Evolutionary conservation across 805 yeast species (phyloP), one percentile per base, ranked within the genome.

Genomic region (Metschnikowia santaceciliae): DNA sequence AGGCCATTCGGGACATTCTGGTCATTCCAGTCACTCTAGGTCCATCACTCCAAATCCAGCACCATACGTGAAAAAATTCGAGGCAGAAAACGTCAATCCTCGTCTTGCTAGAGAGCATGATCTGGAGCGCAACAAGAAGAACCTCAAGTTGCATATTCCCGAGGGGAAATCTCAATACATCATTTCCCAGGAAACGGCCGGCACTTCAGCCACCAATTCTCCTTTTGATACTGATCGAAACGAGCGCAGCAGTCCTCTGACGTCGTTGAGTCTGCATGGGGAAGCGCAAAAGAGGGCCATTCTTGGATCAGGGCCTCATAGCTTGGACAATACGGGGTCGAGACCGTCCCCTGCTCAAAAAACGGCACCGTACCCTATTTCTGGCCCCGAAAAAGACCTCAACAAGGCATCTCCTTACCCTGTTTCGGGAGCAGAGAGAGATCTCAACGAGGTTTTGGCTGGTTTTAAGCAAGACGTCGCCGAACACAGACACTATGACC

Each of bases 401-500:
- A 61, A 68, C 3, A 26, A 39, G n/a, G 10, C 11, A 19, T 7
- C 42, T 14, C 41, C 40, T 2, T 53, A 55, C 20, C 56, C 61
- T 3, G 45, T 32, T 17, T 32, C 46, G 15, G 49, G 48, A 32
- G 42, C 35, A 32, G 49, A 44, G 5, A 34, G 32, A 8, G 53
- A 51, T 22, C 55, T 70, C 37, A 61, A 68, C 4, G 46, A 61
- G 6, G 66, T 67, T 2, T 62, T 70, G 35, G 64, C 63, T 19
- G 67, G 54, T 11, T 61, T 68, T 47, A 69, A 58, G 46, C 52
- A 59, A 23, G 74, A 71, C 26, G 54, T 68, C 1, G 61, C 59
- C 32, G 55, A 52, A 22, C 65, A 61, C 45, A 66, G 59, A 46
- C 54, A 56, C 30, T 54, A 56, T 23, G 55, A 53, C 10, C 63